Evolutionary conservation across 2,329 filamentous ascomycete species (phyloP).

Genomic region (Alternaria infectoria): DNA sequence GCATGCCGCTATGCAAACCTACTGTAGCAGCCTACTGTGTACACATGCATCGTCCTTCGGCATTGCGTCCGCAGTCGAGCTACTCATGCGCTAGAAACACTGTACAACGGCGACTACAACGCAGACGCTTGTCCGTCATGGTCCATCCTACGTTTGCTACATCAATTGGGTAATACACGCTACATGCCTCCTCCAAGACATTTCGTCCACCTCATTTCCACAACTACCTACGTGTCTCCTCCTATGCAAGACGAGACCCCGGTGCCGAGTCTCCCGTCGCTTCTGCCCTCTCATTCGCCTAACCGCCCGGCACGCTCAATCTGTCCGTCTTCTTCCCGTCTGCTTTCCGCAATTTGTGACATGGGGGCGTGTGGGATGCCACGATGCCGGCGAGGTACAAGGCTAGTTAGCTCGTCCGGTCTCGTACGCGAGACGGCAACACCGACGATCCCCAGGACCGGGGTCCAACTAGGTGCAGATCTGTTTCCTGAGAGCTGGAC

Average conservation of each 20-base stretch:
- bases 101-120: not conserved
- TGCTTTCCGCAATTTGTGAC: conserved; percentile 7
- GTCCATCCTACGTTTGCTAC: not conserved
- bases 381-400: conserved; percentile 1
- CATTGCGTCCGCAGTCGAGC: not conserved
- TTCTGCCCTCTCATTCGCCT: conserved; percentile 15
- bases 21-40: not conserved
- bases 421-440: conserved; percentile 14
- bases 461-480: not conserved
- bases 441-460: conserved; percentile 9
- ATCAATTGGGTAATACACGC: not conserved
- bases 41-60: not conserved
- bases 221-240: conserved; percentile 15
- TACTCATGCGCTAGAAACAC: not conserved
- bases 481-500: not conserved
- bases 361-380: conserved; percentile 10
- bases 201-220: conserved; percentile 1
- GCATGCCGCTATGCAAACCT: conserved; percentile 7
- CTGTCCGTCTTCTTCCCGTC: conserved; percentile 1
- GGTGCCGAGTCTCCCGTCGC: conserved; percentile 13
- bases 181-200: not conserved
- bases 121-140: not conserved
- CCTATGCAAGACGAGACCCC: conserved; percentile 14
- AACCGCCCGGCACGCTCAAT: conserved; percentile 12
- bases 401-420: not conserved